Evolutionary conservation across 495 filamentous ascomycete species (phyloP).

Genomic region (Pseudomonodictys pantanalensis): DNA sequence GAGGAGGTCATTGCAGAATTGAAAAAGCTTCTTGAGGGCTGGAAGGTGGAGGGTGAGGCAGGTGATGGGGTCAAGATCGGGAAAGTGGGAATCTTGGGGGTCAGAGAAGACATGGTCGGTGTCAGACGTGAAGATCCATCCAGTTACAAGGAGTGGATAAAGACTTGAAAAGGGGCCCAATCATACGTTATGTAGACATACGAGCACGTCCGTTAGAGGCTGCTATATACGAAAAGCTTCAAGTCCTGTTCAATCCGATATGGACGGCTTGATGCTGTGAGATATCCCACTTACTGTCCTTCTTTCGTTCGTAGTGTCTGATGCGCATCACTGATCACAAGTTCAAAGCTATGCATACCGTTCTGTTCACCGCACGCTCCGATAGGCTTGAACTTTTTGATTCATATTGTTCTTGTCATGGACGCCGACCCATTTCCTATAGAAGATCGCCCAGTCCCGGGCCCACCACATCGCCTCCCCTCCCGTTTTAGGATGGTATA

Average conservation of each 20-base stretch:
- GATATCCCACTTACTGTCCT: not conserved
- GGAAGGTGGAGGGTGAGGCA: slow-evolving; percentile 52
- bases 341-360: no score
- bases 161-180: not conserved
- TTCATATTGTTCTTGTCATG: slow-evolving; percentile 28
- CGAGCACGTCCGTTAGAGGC: no score
- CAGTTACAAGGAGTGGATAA: slow-evolving; percentile 63
- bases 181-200: not conserved
- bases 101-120: slow-evolving; percentile 85
- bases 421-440: slow-evolving; percentile 30
- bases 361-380: no score
- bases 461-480: slow-evolving; percentile 3
- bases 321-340: not conserved
- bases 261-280: no score
- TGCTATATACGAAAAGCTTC: no score
- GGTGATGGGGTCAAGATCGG: slow-evolving; percentile 59
- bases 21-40: slow-evolving; percentile 59
- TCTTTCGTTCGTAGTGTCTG: not conserved
- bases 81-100: slow-evolving; percentile 72
- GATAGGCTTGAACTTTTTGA: slow-evolving; percentile 28
- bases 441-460: slow-evolving; percentile 26
- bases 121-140: slow-evolving; percentile 63
- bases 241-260: no score
- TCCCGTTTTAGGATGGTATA: slow-evolving; percentile 23
- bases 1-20: slow-evolving; percentile 62